phyloP scores from a whole-genome alignment of 768 basidiomycete species.

The Crucibulum laeve region DNA sequence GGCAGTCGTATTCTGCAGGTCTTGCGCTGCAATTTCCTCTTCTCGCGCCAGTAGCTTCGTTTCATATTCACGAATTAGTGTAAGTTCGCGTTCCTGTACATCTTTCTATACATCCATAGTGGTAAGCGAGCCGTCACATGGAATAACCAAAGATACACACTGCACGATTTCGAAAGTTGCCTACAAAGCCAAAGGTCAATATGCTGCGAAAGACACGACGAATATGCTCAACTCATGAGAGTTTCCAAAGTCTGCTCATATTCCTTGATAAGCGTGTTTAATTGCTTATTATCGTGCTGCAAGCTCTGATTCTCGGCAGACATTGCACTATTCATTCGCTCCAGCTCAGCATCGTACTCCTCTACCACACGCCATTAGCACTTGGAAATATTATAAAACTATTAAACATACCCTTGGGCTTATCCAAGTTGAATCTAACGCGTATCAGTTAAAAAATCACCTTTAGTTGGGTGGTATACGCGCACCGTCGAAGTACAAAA shows the following conservation, averaged over 20 bases:
- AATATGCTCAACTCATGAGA: conserved; percentile 66
- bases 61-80: conserved; percentile 89
- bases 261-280: conserved; percentile 87
- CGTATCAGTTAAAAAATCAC: conserved; percentile 4
- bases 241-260: conserved; percentile 96
- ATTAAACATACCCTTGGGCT: conserved; percentile 60
- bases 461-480: conserved; percentile 5
- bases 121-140: conserved; percentile 5
- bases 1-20: conserved; percentile 58
- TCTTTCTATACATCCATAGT: conserved; percentile 56
- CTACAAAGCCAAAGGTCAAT: conserved; percentile 17
- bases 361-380: conserved; percentile 44
- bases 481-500: conserved; percentile 81
- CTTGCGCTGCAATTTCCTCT: conserved; percentile 55
- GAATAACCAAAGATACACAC: conserved; percentile 43
- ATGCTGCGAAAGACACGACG: neutral
- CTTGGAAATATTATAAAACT: conserved; percentile 1
- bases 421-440: conserved; percentile 81
- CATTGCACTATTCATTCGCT: conserved; percentile 81
- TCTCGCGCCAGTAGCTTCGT: conserved; percentile 73
- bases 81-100: conserved; percentile 88
- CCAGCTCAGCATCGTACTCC: conserved; percentile 84
- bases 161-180: conserved; percentile 80
- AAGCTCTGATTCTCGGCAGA: conserved; percentile 78
- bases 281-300: conserved; percentile 93